Evolutionary conservation across 352 stramenopile species (phyloP).

Genomic region (Globisporangium parvum): DNA sequence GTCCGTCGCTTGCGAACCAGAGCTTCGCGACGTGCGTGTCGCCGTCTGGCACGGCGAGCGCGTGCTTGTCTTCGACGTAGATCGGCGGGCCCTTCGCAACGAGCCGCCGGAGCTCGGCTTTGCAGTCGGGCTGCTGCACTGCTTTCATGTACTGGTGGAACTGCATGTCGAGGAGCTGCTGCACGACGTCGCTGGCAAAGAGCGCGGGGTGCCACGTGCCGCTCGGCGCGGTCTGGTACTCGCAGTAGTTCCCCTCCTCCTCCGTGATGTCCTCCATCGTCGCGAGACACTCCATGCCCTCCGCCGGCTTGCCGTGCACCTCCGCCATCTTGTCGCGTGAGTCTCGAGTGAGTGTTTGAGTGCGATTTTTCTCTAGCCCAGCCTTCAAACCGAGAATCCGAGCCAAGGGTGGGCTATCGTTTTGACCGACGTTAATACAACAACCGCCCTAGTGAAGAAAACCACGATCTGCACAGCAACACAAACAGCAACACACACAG

Average conservation of each 20-base stretch:
- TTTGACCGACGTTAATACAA: too few relatives aligned
- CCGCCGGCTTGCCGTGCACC: constrained; percentile 69
- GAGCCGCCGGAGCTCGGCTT: constrained; percentile 90
- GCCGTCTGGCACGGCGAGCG: constrained; percentile 78
- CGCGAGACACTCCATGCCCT: constrained; percentile 89
- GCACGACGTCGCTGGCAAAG: constrained; percentile 67
- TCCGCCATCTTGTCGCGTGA: constrained; percentile 20
- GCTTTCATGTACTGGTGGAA: constrained; percentile 92
- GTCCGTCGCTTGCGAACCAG: constrained; percentile 84
- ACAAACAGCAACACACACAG: too few relatives aligned
- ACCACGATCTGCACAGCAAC: too few relatives aligned
- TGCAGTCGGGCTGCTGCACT: constrained; percentile 92
- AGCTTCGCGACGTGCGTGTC: constrained; percentile 88
- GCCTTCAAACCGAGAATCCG: too few relatives aligned
- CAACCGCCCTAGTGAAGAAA: too few relatives aligned
- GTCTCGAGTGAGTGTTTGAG: too few relatives aligned
- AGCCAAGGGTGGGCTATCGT: too few relatives aligned
- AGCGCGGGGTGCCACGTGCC: constrained; percentile 83
- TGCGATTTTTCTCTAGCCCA: too few relatives aligned
- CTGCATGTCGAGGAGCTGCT: constrained; percentile 85
- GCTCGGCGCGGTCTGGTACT: constrained; percentile 91
- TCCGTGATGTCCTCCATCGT: constrained; percentile 95
- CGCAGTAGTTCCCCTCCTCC: constrained; percentile 83
- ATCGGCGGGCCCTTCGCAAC: constrained; percentile 87
- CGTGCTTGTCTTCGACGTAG: constrained; percentile 92